Base-by-base conservation (phyloP, 768 basidiomycete species). In the Tricholoma sp. region DNA sequence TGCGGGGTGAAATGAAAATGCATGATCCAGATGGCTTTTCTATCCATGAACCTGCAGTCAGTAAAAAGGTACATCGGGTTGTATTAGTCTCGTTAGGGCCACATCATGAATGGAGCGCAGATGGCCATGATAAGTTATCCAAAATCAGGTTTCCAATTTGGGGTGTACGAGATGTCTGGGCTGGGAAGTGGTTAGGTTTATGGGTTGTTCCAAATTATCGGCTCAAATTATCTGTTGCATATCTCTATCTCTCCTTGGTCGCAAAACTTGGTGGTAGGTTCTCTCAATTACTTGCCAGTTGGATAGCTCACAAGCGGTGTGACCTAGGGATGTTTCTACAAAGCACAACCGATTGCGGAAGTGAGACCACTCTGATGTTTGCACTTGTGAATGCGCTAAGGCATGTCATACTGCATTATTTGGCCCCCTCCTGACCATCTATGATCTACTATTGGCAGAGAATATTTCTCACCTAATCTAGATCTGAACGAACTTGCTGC, bases 131-230 rank as follows among this genome's bases (percentile, higher is more conserved):
- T n/a, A n/a, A n/a, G n/a, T n/a, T n/a, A 1, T 46, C 50, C 7
- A 50, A 27, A 9, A 68, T 72, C 47, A 69, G 73, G 1, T 73
- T 74, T 62, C 70, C 66, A 0, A 65, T 72, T 8, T 63, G 65
- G 64, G 69, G 61, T 3, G 54, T 72, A 37, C 34, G 59, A 0
- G 69, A 74, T 43, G 59, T 63, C 14, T 66, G 60, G 57, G 56
- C 62, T 0, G 61, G 66, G 2, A 65, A 65, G 49, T 75, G 69
- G 69, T 53, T 71, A 0, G 64, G 65, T 4, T 19, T 67, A 8
- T 68, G 68, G 66, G 70, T 72, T n/a, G 63, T 73, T 8, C 73
- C 69, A 4, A 71, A 63, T 43, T 74, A 75, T 52, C 55, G 65
- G 1, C 16, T 64, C 2, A 59, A 59, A n/a, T 52, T 49, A 5